phyloP scores from a whole-genome alignment of 768 basidiomycete species.

The Boletus speciosus region DNA sequence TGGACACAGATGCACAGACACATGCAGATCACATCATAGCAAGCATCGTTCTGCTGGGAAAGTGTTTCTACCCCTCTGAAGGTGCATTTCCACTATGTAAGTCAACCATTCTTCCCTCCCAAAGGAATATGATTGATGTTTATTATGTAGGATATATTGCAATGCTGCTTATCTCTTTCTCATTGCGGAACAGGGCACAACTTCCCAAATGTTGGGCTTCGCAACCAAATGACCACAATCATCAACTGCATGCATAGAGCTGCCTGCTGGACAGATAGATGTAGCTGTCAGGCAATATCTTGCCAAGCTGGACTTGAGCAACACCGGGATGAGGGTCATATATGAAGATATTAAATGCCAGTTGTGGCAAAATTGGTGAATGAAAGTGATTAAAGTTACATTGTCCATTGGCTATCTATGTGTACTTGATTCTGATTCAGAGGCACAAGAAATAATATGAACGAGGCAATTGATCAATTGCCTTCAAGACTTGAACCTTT shows the following conservation, averaged over 20 bases:
- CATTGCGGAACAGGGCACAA: slow-evolving; percentile 52
- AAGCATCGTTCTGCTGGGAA: slow-evolving; percentile 73
- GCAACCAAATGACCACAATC: slow-evolving; percentile 67
- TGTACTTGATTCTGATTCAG: slow-evolving; percentile 2
- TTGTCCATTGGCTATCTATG: slow-evolving; percentile 11
- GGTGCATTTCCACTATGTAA: slow-evolving; percentile 81
- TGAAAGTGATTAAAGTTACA: slow-evolving; percentile 9
- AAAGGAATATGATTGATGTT: neutral
- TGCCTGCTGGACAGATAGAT: slow-evolving; percentile 78
- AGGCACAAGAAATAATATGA: no score
- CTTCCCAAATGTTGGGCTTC: slow-evolving; percentile 81
- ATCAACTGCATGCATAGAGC: slow-evolving; percentile 54
- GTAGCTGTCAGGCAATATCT: slow-evolving; percentile 71
- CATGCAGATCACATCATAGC: slow-evolving; percentile 62
- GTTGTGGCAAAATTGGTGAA: slow-evolving; percentile 67
- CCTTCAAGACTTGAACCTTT: neutral
- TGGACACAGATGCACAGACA: slow-evolving; percentile 48
- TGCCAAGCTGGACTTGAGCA: slow-evolving; percentile 58
- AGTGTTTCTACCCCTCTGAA: slow-evolving; percentile 87
- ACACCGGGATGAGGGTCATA: slow-evolving; percentile 55
- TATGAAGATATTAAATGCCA: slow-evolving; percentile 74
- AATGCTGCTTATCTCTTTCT: slow-evolving; percentile 71
- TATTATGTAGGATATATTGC: slow-evolving; percentile 63
- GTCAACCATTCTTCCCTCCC: slow-evolving; percentile 23
- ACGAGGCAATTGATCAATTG: no score